A percentile compares a stretch with the other conserved stretches of the same genome.
These are phyloP conservation scores for Odonthalia washingtoniensis DNA, from an alignment of 31 red algal genomes.

Conservation along the genomic window DNA sequence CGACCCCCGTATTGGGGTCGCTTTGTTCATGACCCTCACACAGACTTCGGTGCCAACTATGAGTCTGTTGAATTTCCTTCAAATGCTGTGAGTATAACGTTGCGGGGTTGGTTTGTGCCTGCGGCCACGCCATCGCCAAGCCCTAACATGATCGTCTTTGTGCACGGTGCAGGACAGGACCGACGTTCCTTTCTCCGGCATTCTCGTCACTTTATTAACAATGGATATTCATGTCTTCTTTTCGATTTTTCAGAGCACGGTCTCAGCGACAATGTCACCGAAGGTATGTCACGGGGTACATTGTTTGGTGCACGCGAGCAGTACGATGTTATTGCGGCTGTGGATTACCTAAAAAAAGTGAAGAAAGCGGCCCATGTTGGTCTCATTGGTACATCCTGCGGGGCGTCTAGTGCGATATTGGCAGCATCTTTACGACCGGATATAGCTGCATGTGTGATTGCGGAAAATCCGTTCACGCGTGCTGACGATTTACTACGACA, in stretches of 20 bases:
- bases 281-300: constrained; percentile 59
- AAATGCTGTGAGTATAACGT: constrained; percentile 2
- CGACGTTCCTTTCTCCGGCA: constrained; percentile 91
- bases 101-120: constrained; percentile 91
- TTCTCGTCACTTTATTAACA: constrained; percentile 52
- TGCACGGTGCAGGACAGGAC: constrained; percentile 95
- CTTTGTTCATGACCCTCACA: constrained; percentile 80
- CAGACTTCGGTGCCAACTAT: constrained; percentile 62
- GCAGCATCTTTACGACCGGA: constrained; percentile 64
- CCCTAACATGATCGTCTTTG: constrained; percentile 67
- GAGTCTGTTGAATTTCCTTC: constrained; percentile 62
- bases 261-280: constrained; percentile 56
- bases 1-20: constrained; percentile 84
- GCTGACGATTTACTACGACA: constrained; percentile 83
- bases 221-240: constrained; percentile 73
- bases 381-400: constrained; percentile 90
- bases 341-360: constrained; percentile 52
- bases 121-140: not conserved
- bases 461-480: constrained; percentile 91
- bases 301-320: constrained; percentile 89
- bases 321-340: constrained; percentile 88
- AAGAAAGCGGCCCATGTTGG: constrained; percentile 54
- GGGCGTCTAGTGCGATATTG: constrained; percentile 83
- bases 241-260: constrained; percentile 98
- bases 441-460: constrained; percentile 73